These are phyloP conservation scores for Vitis hybrid DNA, from an alignment of 177 flowering plant species.

Conservation along the genomic window DNA sequence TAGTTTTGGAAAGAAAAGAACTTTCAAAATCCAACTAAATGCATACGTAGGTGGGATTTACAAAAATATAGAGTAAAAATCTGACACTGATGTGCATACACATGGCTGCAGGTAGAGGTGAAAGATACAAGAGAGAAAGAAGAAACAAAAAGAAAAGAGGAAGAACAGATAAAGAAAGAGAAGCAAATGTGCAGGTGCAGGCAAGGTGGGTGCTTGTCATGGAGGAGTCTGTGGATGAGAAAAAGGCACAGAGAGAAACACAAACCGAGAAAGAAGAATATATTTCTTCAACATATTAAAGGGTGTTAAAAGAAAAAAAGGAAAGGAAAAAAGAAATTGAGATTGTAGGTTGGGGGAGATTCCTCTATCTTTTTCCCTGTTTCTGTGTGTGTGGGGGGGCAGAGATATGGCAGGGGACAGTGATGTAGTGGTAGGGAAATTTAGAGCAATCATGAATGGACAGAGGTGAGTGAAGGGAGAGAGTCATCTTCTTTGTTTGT, in stretches of 20 bases:
- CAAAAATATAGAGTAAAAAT: not conserved
- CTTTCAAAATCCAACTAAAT: too few relatives aligned
- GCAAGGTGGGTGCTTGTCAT: slow-evolving; percentile 46
- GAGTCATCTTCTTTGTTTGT: not conserved
- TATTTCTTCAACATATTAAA: slow-evolving; percentile 21
- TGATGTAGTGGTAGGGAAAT: not conserved
- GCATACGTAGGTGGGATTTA: too few relatives aligned
- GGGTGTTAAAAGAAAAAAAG: slow-evolving; percentile 18
- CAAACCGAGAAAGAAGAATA: slow-evolving; percentile 28
- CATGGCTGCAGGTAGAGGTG: slow-evolving; percentile 34
- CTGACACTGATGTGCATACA: not conserved
- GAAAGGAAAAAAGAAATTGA: slow-evolving; percentile 1
- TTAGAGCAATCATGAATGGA: slow-evolving; percentile 13
- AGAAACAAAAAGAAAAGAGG: slow-evolving; percentile 26
- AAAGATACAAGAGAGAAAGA: slow-evolving; percentile 30
- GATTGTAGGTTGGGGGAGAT: slow-evolving; percentile 2
- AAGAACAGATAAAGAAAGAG: slow-evolving; percentile 15
- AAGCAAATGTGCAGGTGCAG: slow-evolving; percentile 24
- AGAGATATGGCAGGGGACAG: not conserved
- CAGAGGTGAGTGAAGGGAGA: not conserved
- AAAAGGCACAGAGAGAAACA: slow-evolving; percentile 35
- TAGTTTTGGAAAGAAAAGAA: too few relatives aligned
- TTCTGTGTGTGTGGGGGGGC: not conserved
- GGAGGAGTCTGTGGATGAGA: slow-evolving; percentile 36
- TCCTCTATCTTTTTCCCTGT: slow-evolving; percentile 8